phyloP scores from a whole-genome alignment of 495 filamentous ascomycete species.

The Glutinoglossum americanum region DNA sequence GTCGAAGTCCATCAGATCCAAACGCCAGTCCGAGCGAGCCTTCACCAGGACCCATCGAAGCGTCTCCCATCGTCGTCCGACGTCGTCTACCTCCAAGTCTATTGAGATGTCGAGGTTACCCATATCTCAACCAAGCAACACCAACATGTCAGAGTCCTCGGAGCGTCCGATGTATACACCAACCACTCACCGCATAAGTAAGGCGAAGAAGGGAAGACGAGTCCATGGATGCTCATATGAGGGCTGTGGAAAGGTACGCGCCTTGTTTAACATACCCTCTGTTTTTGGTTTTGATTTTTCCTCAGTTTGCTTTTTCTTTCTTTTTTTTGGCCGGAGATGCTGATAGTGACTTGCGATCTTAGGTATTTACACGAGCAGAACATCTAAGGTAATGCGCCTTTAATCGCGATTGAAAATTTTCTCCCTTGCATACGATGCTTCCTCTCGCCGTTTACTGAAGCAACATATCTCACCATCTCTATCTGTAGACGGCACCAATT shows the following conservation, averaged over 20 bases:
- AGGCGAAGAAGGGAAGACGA: constrained; percentile 63
- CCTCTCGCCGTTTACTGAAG: neutral
- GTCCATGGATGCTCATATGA: constrained; percentile 49
- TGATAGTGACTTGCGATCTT: neutral
- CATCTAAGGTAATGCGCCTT: constrained; percentile 43
- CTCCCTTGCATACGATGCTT: neutral
- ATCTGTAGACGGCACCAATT: constrained; percentile 58
- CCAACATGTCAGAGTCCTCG: constrained; percentile 2
- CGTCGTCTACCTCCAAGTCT: neutral
- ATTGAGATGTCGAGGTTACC: neutral
- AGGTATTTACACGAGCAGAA: constrained; percentile 73
- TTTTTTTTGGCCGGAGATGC: neutral
- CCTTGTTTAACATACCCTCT: neutral
- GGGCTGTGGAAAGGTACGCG: constrained; percentile 40
- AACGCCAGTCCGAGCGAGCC: neutral
- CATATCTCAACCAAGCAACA: neutral
- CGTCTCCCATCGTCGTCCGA: neutral
- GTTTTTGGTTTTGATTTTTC: neutral
- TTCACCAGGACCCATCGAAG: neutral
- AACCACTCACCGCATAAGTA: constrained; percentile 53
- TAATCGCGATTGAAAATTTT: neutral
- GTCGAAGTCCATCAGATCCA: neutral
- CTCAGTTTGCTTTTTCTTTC: neutral
- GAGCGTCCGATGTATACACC: constrained; percentile 27
- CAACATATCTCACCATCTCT: neutral